Conservation (phyloP, 768 basidiomycete genomes). For the Kwoniella pini region DNA sequence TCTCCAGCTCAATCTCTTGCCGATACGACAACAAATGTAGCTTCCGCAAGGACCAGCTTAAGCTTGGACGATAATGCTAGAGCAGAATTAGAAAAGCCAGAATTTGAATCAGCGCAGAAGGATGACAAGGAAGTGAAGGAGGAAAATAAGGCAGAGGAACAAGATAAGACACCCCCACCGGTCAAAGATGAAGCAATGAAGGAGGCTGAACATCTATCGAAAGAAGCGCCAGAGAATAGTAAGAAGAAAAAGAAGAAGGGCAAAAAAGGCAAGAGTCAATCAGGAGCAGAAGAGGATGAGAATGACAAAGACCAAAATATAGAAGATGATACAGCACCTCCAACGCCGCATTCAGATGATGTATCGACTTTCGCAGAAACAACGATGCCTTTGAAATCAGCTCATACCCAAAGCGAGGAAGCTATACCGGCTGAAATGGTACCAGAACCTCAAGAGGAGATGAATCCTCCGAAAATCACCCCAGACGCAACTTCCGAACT, state of each 20-base stretch:
- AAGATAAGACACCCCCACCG: too few relatives aligned
- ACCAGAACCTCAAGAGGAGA: background rate
- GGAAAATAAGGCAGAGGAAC: too few relatives aligned
- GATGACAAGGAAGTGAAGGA: too few relatives aligned
- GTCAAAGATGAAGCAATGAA: constrained; percentile 2
- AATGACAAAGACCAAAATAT: constrained; percentile 2
- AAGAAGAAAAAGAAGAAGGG: constrained; percentile 24
- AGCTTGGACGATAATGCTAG: constrained; percentile 36
- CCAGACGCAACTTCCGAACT: constrained; percentile 26
- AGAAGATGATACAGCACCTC: background rate
- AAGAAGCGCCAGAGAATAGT: background rate
- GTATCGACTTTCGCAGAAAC: background rate
- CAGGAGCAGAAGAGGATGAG: constrained; percentile 8
- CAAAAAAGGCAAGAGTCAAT: constrained; percentile 1
- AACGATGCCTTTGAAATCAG: too few relatives aligned
- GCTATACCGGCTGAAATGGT: background rate
- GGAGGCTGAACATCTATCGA: background rate
- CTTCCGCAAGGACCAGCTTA: constrained; percentile 41
- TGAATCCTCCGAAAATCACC: background rate
- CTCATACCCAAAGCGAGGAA: background rate
- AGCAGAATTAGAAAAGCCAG: constrained; percentile 25
- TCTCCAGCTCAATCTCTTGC: constrained; percentile 32
- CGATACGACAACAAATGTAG: constrained; percentile 9
- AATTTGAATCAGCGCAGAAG: constrained; percentile 7
- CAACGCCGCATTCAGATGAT: background rate